Base-by-base conservation (phyloP, 257 asterid species). In the Cynanchum wilfordii region DNA sequence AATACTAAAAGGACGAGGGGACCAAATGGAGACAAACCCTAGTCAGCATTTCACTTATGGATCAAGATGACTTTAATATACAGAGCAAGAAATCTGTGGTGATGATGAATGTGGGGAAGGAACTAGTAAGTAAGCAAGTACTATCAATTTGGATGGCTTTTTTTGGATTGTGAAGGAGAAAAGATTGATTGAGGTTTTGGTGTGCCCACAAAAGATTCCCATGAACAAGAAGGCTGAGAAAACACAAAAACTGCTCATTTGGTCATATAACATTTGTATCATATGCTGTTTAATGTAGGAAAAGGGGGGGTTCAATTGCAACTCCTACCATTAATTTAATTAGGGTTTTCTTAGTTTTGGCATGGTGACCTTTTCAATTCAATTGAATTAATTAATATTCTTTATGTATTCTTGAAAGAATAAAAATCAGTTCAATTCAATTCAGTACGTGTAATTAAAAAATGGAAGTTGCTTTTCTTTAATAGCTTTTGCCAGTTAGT, bases 1-100 rank as follows among this genome's bases (percentile, higher is more conserved):
- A 42, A 67, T 38, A 25, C 8, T 49, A 68, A 11, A 42, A 19
- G 70, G 30, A 20, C 29, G 60, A 22, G 74, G 70, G 77, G 79
- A 50, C 71, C 70, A 69, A 67, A 25, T 24, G 60, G 67, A 25
- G 7, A 3, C 59, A 27, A n/a, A 33, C 73, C 72, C 66, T 4
- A 45, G 68, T 67, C 68, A 55, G 50, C 54, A 20, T 27, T 38
- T 24, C 19, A 5, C 36, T 42, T 42, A 75, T 16, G 66, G 40
- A 67, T 54, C 33, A 45, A 51, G 65, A 40, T 22, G 45, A 24
- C 30, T 33, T 73, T 24, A 51, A n/a, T 38, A 54, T 22, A 22
- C 16, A 58, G 67, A 38, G 55, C n/a, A 50, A 24, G 55, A 20
- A 50, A 50, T 50, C 4, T 50, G 22, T 50, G 56, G 17, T 50